Base-by-base conservation (phyloP, 2,329 filamentous ascomycete species). In the Colletotrichum eremochloae region DNA sequence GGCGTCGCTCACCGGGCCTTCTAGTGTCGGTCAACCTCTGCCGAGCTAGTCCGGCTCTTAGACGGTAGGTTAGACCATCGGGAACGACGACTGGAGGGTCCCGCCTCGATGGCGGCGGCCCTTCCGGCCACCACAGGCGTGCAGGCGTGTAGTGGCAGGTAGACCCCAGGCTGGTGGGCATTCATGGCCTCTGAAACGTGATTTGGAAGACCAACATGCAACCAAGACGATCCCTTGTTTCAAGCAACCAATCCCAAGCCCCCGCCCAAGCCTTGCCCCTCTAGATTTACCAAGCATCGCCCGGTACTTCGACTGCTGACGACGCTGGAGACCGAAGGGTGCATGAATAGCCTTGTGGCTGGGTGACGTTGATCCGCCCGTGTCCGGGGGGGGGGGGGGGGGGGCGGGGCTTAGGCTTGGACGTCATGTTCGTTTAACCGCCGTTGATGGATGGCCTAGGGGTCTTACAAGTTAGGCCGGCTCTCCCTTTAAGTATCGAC, bases 211-310 rank as follows among this genome's bases (percentile, higher is more conserved):
- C 52, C 62, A 63, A 71, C 42, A 71, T 71, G 33, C 61, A 63
- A 62, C 63, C 67, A 73, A 73, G 71, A 71, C 62, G 50, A 31
- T 71, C 62, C 68, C 68, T 31, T 73, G 71, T 73, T 73, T 73
- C 71, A 73, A 66, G 42, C 67, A 56, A 55, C 38, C 29, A 24
- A 24, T 36, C 36, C 31, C 42, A 40, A 63, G 44, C 29, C 63
- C 44, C 31, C 63, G 29, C 44, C 20, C 38, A 33, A 53, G 50
- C 50, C 50, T 9, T 53, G 50, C 56, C 12, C 36, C 15, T 36
- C 24, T n/a, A 18, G 60, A 11, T 4, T 12, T 24, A 9, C n/a
- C 44, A 63, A 36, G n/a, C 60, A 63, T 29, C 18, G 6, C 46
- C n/a, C 29, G 44, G 46, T 52, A 40, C 33, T 38, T 38, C 14